A percentile compares a stretch with the other conserved stretches of the same genome.
These are phyloP conservation scores for Bauhinia variegata DNA, from an alignment of 306 rosid genomes.

Conservation along the genomic window DNA sequence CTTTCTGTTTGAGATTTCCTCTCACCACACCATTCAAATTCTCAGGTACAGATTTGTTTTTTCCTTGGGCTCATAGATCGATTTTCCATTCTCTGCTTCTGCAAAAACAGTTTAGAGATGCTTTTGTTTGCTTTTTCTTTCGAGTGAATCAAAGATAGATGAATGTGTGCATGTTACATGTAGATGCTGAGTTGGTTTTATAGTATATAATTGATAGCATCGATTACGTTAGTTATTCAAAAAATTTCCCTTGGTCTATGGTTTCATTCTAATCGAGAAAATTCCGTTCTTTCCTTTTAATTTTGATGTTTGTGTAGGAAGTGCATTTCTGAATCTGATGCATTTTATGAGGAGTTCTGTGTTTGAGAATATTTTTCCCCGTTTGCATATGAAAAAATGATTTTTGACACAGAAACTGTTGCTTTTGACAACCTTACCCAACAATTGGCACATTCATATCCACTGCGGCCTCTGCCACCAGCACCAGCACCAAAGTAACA, in stretches of 20 bases:
- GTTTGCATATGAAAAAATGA: slow-evolving; percentile 3
- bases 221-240: not conserved
- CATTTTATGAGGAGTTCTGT: slow-evolving; percentile 2
- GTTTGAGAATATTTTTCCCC: not conserved
- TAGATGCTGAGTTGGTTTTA: slow-evolving; percentile 19
- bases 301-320: not conserved
- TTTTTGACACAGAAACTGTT: slow-evolving; percentile 23
- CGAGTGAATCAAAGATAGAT: slow-evolving; percentile 12
- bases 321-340: not conserved
- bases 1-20: slow-evolving; percentile 17
- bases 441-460: slow-evolving; percentile 8
- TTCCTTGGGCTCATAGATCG: too few species aligned
- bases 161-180: slow-evolving; percentile 49
- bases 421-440: not conserved
- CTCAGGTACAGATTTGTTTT: slow-evolving; percentile 52
- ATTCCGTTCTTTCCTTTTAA: not conserved
- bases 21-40: not conserved
- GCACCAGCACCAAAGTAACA: slow-evolving; percentile 32
- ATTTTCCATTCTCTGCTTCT: not conserved
- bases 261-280: not conserved
- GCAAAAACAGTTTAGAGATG: too few species aligned
- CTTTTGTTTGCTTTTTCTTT: not conserved
- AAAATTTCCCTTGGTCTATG: not conserved
- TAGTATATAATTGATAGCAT: not conserved
- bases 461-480: slow-evolving; percentile 20